Evolutionary conservation across 1,139 yeast genomes (phyloP).

Genomic region (Taphrina confusa): DNA sequence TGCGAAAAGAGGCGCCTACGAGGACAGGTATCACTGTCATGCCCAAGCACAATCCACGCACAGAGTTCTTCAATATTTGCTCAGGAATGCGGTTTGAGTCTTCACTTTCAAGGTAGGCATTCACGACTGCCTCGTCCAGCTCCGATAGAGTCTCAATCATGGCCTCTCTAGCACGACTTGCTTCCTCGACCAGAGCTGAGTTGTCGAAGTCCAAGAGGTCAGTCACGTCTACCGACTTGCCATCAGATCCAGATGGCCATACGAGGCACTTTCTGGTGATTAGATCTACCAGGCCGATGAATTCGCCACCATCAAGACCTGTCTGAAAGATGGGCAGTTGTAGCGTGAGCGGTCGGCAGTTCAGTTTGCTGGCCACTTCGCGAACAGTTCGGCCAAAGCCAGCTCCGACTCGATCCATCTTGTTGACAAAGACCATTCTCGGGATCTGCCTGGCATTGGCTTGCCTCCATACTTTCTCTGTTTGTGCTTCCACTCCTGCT

Average conservation of each 20-base stretch:
- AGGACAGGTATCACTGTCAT: conserved; percentile 71
- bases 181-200: conserved; percentile 51
- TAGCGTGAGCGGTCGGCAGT: conserved; percentile 70
- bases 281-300: conserved; percentile 82
- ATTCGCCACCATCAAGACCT: conserved; percentile 49
- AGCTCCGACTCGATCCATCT: conserved; percentile 96
- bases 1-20: conserved; percentile 90
- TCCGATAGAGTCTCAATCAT: conserved; percentile 83
- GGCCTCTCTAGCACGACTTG: conserved; percentile 64
- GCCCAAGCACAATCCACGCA: conserved; percentile 62
- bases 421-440: conserved; percentile 75
- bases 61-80: conserved; percentile 55
- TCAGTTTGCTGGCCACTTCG: conserved; percentile 76
- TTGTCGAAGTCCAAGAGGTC: conserved; percentile 48
- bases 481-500: conserved; percentile 98
- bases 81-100: conserved; percentile 51
- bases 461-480: conserved; percentile 95
- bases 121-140: conserved; percentile 72
- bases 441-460: conserved; percentile 70
- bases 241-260: conserved; percentile 67
- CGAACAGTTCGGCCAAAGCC: conserved; percentile 87
- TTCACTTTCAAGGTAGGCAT: conserved; percentile 64
- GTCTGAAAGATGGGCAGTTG: conserved; percentile 70
- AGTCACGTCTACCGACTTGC: conserved; percentile 52
- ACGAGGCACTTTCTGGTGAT: conserved; percentile 63